Evolutionary conservation across 176 grass and related monocot species (phyloP).

Genomic region (Puccinellia tenuiflora): DNA sequence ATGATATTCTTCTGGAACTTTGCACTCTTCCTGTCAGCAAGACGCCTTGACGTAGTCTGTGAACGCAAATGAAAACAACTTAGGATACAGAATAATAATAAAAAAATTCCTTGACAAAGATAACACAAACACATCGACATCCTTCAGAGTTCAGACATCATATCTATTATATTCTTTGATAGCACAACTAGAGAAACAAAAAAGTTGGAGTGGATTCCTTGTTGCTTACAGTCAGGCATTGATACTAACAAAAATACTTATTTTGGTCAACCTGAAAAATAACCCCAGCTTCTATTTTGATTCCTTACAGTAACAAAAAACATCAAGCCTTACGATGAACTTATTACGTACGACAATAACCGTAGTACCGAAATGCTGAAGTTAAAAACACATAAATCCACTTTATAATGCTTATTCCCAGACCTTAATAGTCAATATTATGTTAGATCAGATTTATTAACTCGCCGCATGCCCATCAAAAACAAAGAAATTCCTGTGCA

Average conservation of each 20-base stretch:
- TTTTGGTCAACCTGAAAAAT: neutral
- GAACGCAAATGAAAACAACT: conserved; percentile 14
- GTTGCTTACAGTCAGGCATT: neutral
- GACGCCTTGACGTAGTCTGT: conserved; percentile 56
- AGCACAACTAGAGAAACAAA: neutral
- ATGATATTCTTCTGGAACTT: conserved; percentile 60
- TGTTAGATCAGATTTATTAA: neutral
- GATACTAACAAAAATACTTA: neutral
- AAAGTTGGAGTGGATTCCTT: too few species aligned
- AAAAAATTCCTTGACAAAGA: neutral
- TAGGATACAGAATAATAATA: neutral
- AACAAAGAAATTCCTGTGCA: too few species aligned
- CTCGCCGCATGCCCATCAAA: too few species aligned
- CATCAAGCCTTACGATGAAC: neutral
- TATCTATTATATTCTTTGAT: neutral
- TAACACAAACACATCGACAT: neutral
- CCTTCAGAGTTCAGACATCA: neutral
- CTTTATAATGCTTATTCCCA: neutral
- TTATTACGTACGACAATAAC: neutral
- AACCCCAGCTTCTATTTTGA: neutral
- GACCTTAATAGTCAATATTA: neutral
- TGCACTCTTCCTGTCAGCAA: conserved; percentile 53
- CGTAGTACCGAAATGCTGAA: neutral
- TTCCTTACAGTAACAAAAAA: neutral
- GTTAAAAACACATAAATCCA: neutral